Conservation (phyloP, 306 rosid genomes). For the Myrica gale region DNA sequence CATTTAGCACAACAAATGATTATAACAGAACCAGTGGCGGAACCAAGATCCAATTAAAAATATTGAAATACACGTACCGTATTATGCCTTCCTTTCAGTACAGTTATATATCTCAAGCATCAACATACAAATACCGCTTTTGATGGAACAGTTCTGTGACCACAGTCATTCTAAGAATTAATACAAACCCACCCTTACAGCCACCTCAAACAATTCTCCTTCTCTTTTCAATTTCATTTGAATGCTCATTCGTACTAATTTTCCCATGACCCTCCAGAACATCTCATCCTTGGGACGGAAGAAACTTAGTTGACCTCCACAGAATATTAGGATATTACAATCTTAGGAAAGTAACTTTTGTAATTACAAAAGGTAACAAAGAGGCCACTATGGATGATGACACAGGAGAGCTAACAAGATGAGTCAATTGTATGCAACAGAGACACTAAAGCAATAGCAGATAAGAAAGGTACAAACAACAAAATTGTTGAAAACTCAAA, state of each 20-base stretch:
- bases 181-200: background rate
- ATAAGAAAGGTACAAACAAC: background rate
- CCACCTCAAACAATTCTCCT: background rate
- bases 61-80: too few species aligned
- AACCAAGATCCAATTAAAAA: too few species aligned
- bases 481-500: background rate
- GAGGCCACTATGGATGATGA: background rate
- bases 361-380: background rate
- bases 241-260: background rate
- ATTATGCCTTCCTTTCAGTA: slow-evolving; percentile 1
- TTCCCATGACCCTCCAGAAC: background rate
- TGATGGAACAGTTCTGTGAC: background rate
- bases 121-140: background rate
- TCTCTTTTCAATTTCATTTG: background rate
- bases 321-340: background rate
- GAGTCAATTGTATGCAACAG: background rate
- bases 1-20: too few species aligned
- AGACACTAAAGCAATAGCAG: background rate
- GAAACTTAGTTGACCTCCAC: background rate
- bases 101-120: too few species aligned
- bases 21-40: too few species aligned
- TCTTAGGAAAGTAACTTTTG: background rate
- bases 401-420: background rate
- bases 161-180: background rate
- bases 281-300: background rate